Base-by-base conservation (phyloP, 257 asterid genomes). In the Solanum etuberosum region DNA sequence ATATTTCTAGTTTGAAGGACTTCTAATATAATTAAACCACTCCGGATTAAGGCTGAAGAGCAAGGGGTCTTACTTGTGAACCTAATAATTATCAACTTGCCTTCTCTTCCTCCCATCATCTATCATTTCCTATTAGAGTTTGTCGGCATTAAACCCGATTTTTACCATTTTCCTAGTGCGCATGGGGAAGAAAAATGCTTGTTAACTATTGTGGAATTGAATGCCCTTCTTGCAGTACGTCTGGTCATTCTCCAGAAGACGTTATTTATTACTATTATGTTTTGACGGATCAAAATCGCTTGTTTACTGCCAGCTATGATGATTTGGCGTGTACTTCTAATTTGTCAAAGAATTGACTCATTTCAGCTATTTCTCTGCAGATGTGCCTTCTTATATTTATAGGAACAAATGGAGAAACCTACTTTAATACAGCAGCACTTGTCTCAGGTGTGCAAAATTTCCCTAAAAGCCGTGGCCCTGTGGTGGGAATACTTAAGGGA, bases 331-430 rank as follows among this genome's bases (percentile, higher is more conserved):
- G 1, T 48, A 81, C 42, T 48, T 48, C 42, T 48, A 81, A 38
- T 81, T 81, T 81, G 67, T 48, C 68, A 1, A 20, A 81, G 73
- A 43, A 51, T 29, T 83, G 27, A 43, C 81, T 23, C 63, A 6
- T 37, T 65, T 31, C 31, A 46, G n/a, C 63, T 65, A 73, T 86
- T 70, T 34, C 40, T 86, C 51, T 81, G 46, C 91, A 92, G 93
- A 92, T 92, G 94, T 92, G 94, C 86, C n/a, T 91, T 68, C 92
- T 92, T 57, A 92, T 92, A 85, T 91, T 92, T 86, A 84, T 92
- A 54, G 94, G 94, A 63, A 92, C 94, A 83, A 92, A 92, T 88
- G 94, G 94, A 27, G 94, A 92, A 86, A 92, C 94, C 71, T 92
- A 91, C 90, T 92, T 91, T 86, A 92, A 92, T 78, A 92, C 94